phyloP scores from a whole-genome alignment of 2,329 filamentous ascomycete species.

The Ilyonectria mors-panacis region DNA sequence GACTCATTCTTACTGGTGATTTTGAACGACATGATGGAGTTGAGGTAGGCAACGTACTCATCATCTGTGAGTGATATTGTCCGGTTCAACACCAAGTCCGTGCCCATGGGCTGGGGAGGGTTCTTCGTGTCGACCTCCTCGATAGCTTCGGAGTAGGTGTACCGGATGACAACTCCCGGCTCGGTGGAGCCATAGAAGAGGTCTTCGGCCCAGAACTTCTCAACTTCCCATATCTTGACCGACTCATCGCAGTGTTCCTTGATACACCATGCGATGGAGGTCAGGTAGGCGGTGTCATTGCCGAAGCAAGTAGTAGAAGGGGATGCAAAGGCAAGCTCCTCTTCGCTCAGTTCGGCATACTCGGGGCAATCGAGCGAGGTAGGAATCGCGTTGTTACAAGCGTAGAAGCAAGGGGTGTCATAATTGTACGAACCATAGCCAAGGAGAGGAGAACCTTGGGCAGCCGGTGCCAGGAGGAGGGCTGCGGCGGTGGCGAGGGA shows the following conservation, averaged over 20 bases:
- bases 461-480: not conserved
- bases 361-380: slow-evolving; percentile 41
- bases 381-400: slow-evolving; percentile 36
- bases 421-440: slow-evolving; percentile 40
- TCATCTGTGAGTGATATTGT: slow-evolving; percentile 32
- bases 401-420: slow-evolving; percentile 27
- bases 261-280: slow-evolving; percentile 43
- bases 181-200: slow-evolving; percentile 35
- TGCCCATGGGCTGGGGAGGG: slow-evolving; percentile 11
- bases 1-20: slow-evolving; percentile 29
- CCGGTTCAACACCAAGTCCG: slow-evolving; percentile 24
- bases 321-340: slow-evolving; percentile 31
- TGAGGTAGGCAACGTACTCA: slow-evolving; percentile 27
- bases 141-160: slow-evolving; percentile 36
- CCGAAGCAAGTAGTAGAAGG: slow-evolving; percentile 38
- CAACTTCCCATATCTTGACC: slow-evolving; percentile 27
- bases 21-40: slow-evolving; percentile 22
- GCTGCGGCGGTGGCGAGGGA: slow-evolving; percentile 3
- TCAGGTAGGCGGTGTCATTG: slow-evolving; percentile 35
- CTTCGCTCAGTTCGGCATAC: slow-evolving; percentile 35
- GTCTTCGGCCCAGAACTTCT: slow-evolving; percentile 35
- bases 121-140: slow-evolving; percentile 24
- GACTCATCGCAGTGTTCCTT: slow-evolving; percentile 13
- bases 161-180: slow-evolving; percentile 20
- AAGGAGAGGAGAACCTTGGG: slow-evolving; percentile 31